Evolutionary conservation across 345 rosid species (phyloP).

Genomic region (Melastoma malabathricum): DNA sequence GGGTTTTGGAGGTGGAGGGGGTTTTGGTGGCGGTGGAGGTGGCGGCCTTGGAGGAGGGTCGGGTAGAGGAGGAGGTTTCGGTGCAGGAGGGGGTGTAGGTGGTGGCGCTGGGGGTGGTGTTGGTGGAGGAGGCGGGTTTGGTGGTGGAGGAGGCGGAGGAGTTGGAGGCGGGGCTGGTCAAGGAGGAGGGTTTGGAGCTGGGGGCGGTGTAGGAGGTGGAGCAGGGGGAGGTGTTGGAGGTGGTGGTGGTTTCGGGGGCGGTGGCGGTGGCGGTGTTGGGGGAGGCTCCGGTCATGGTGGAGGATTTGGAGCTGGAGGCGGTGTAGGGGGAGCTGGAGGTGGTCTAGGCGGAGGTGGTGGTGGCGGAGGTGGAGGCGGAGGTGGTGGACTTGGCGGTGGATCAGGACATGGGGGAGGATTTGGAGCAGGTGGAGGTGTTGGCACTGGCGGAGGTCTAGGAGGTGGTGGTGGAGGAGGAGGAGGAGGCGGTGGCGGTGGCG

Average conservation of each 20-base stretch:
- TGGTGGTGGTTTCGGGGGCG: conserved; percentile 25
- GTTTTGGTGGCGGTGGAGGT: conserved; percentile 5
- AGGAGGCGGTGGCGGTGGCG: conserved; percentile 32
- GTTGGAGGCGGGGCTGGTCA: conserved; percentile 3
- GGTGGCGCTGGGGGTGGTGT: conserved; percentile 7
- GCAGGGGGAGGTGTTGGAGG: conserved; percentile 26
- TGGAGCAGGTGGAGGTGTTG: conserved; percentile 10
- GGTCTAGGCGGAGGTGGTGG: conserved; percentile 31
- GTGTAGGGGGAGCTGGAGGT: conserved; percentile 22
- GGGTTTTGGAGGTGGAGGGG: background rate
- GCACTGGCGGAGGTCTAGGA: conserved; percentile 9
- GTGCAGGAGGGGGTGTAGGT: conserved; percentile 6
- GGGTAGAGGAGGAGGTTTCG: conserved; percentile 5
- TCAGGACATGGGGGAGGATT: conserved; percentile 28
- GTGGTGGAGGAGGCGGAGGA: conserved; percentile 6
- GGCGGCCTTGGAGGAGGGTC: conserved; percentile 6
- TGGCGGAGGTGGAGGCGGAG: conserved; percentile 22
- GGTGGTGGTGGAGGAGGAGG: conserved; percentile 23
- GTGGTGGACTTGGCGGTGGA: conserved; percentile 22
- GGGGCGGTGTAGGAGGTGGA: conserved; percentile 8
- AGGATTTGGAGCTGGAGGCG: conserved; percentile 28
- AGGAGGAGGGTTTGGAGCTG: conserved; percentile 13
- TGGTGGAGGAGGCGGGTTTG: conserved; percentile 11
- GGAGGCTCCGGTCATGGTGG: conserved; percentile 32
- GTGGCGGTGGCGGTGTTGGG: conserved; percentile 36